phyloP scores from a whole-genome alignment of 2,329 filamentous ascomycete species.

The Huntiella abstrusa region DNA sequence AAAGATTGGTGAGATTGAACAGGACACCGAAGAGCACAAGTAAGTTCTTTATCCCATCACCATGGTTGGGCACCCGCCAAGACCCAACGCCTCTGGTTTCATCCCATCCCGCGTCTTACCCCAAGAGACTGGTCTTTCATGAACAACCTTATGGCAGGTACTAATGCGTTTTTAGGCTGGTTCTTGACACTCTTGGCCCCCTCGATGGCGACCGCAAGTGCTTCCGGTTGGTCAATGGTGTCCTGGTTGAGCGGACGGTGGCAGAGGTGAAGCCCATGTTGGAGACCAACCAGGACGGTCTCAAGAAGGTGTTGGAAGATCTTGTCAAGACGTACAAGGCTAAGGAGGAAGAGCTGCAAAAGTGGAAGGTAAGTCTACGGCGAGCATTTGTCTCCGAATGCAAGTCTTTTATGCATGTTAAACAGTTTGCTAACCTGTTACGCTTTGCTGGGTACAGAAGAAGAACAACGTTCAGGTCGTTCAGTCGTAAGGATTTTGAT shows the following conservation, averaged over 20 bases:
- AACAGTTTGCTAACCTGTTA: neutral
- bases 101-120: no score
- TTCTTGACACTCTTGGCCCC: slow-evolving; percentile 77
- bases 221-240: slow-evolving; percentile 96
- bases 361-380: slow-evolving; percentile 66
- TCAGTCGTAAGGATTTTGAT: slow-evolving; percentile 37
- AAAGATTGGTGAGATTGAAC: slow-evolving; percentile 94
- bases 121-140: neutral
- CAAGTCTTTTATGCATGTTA: neutral
- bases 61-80: neutral
- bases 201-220: slow-evolving; percentile 77
- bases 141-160: neutral
- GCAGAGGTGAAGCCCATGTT: slow-evolving; percentile 80
- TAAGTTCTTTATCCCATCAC: slow-evolving; percentile 27
- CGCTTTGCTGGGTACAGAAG: slow-evolving; percentile 35
- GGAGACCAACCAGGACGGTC: slow-evolving; percentile 79
- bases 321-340: slow-evolving; percentile 89
- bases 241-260: slow-evolving; percentile 84
- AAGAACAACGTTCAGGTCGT: slow-evolving; percentile 82
- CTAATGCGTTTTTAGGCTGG: slow-evolving; percentile 43
- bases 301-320: slow-evolving; percentile 88
- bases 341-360: slow-evolving; percentile 89
- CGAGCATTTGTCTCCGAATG: neutral
- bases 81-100: neutral
- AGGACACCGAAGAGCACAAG: slow-evolving; percentile 97